Base-by-base conservation (phyloP, 805 yeast species). In the Ogataea salicorniae region DNA sequence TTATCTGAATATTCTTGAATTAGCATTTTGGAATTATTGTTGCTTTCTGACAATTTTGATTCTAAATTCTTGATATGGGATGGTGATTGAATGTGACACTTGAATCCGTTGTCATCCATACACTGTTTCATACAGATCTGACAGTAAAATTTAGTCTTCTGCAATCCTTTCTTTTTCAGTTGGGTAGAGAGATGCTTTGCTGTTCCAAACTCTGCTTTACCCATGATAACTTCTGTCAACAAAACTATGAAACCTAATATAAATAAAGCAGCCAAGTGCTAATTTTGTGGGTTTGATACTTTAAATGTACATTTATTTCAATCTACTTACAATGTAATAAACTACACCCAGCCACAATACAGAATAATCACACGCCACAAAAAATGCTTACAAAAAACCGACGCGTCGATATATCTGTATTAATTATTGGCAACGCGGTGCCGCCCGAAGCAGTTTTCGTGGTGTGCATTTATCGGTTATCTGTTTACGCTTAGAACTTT, bases 31-130 rank as follows among this genome's bases (percentile, higher is more conserved):
- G 63, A 58, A 43, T 58, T 55, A n/a, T 61, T 58, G 17, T 67
- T 71, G 16, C 80, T 77, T 14, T 66, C 66, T 0, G 76, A 74
- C 6, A 80, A 63, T 5, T 74, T 70, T 17, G 39, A 36, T 1
- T 73, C 65, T 39, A 86, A 76, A 45, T 77, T 79, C 17, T 79
- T 76, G 41, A 77, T 66, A 62, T 94, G 99, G 1, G 86, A 73
- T 40, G 87, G 88, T n/a, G 95, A 82, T 52, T 75, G 74, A n/a
- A 84, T 75, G 64, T 94, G 99, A 58, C 92, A 85, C 58, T 86
- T 84, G 71, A 87, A 94, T 23, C 99, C 99, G 67, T 94, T 92
- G 52, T 87, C 95, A 63, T 95, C 99, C 46, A 97, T 71, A 63
- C 98, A 91, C 68, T 94, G 99, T 60, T 92, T 89, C 61, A 76